These are phyloP conservation scores for Colletotrichum musicola DNA, from an alignment of 2,329 filamentous ascomycete genomes.

Conservation along the genomic window DNA sequence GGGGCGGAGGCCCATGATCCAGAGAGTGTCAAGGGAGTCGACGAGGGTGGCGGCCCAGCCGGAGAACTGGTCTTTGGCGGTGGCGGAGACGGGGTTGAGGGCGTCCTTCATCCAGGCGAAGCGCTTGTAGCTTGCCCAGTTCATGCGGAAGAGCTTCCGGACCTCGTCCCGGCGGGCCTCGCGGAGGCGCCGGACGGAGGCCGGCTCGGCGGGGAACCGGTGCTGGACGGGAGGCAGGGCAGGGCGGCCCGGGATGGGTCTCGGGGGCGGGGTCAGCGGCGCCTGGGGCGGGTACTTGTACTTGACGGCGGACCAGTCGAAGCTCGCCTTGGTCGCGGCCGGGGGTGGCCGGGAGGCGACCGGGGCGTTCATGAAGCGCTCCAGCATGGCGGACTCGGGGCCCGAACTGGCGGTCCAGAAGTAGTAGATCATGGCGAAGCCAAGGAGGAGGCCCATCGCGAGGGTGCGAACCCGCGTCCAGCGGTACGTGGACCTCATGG, in stretches of 20 bases:
- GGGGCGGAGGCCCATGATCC: conserved; percentile 65
- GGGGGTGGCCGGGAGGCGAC: conserved; percentile 25
- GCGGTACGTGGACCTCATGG: conserved; percentile 21
- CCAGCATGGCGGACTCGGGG: conserved; percentile 41
- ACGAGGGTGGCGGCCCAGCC: conserved; percentile 62
- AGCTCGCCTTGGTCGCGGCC: conserved; percentile 46
- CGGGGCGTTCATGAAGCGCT: conserved; percentile 49
- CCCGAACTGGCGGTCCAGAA: conserved; percentile 7
- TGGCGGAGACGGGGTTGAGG: conserved; percentile 55
- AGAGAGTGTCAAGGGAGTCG: conserved; percentile 63
- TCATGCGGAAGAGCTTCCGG: conserved; percentile 49
- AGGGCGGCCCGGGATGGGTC: conserved; percentile 19
- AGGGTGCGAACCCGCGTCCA: conserved; percentile 30
- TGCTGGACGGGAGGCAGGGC: conserved; percentile 53
- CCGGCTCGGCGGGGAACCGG: conserved; percentile 45
- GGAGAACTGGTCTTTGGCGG: conserved; percentile 56
- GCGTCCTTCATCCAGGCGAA: conserved; percentile 62
- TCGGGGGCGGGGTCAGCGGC: conserved; percentile 44
- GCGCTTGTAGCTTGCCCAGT: conserved; percentile 59
- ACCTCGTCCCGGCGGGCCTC: conserved; percentile 51
- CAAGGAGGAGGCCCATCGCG: conserved; percentile 2
- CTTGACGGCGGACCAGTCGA: conserved; percentile 52
- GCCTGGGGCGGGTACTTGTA: conserved; percentile 44
- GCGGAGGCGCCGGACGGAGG: conserved; percentile 42
- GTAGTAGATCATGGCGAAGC: conserved; percentile 19